Evolutionary conservation across 148 eudicot genomes (phyloP), one percentile per base, ranked within the genome.

Genomic region (Diospyros kaki): DNA sequence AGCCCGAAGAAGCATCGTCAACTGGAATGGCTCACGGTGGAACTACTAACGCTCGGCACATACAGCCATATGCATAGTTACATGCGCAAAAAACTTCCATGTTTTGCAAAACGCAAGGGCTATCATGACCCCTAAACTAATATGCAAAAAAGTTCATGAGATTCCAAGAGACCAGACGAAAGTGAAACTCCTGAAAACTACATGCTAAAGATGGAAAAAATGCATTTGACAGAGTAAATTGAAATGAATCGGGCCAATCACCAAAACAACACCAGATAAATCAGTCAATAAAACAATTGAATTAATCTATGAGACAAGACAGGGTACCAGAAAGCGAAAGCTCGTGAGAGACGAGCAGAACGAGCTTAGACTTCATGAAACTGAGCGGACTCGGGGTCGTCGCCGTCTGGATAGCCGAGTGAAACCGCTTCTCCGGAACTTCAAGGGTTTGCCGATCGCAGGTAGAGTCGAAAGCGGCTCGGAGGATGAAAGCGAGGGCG

Each of bases 331-430:
- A 94, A 70, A 94, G 97, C 6, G 98, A 90, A 75, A 94, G 96
- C 74, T 94, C 97, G 70, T 94, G 98, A 40, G 98, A 94, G 6
- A 94, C 98, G 51, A 92, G 76, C 38, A 94, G 86, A 44, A 94
- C 97, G 62, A 86, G 92, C 89, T 92, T 94, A 17, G 96, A 90
- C 86, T 92, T 94, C 97, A 94, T 94, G 81, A 94, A 94, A 82
- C 81, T 62, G 40, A 94, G 92, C 3, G 98, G 98, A 76, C 63
- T 84, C 12, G 76, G 50, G 50, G 79, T 18, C 7, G 18, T 8
- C 38, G 51, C 69, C 69, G 60, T 60, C 52, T 17, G 51, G 13
- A 62, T 17, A 9, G 60, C 14, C 39, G 46, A 67, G 15, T 69
- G 60, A 84, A 76, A 56, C 66, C 77, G 78, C 83, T 76, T 45